Base-by-base conservation (phyloP, 163 green algal genomes). In the Coccomyxa subellipsoidea region DNA sequence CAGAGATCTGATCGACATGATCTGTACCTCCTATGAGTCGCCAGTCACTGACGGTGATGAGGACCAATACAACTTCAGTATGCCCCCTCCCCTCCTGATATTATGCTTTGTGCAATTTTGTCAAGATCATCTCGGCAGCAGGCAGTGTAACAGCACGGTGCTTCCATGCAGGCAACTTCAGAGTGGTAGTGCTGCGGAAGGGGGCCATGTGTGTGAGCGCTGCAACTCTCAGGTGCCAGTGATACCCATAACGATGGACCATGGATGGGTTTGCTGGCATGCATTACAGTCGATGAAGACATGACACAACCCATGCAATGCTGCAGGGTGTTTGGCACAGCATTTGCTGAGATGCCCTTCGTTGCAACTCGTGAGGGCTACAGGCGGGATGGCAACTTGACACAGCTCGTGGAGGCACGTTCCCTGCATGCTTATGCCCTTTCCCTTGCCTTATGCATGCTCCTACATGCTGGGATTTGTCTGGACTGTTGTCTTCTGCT, bases 311-410 rank as follows among this genome's bases (percentile, higher is more conserved):
- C n/a, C n/a, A n/a, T n/a, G n/a, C n/a, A n/a, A n/a, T 81, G 3
- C 8, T 80, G 80, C 86, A 92, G 90, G 79, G 73, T 90, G 38
- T 92, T 90, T 84, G 90, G 90, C 7, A 73, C n/a, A 4, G 82
- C 83, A 12, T 90, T 92, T 81, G 90, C 90, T 18, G 90, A 93
- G 83, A 86, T 93, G 84, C 90, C 90, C 0, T 93, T 92, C 80
- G 85, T 93, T 7, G 83, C 83, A n/a, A 86, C 83, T 37, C 69
- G 75, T 21, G 78, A 84, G 29, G 83, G 84, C 31, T 87, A 89
- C 82, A 80, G 90, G 8, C 84, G 88, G 1, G 85, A 85, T 0
- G 90, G 88, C 31, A 84, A 93, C 79, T 91, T 86, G 85, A 89
- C 81, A 77, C 85, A 87, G 0, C 82, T 93, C 3, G 70, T 93